Evolutionary conservation across 352 stramenopile genomes (phyloP).

Genomic region (Paralagenidium karlingii): DNA sequence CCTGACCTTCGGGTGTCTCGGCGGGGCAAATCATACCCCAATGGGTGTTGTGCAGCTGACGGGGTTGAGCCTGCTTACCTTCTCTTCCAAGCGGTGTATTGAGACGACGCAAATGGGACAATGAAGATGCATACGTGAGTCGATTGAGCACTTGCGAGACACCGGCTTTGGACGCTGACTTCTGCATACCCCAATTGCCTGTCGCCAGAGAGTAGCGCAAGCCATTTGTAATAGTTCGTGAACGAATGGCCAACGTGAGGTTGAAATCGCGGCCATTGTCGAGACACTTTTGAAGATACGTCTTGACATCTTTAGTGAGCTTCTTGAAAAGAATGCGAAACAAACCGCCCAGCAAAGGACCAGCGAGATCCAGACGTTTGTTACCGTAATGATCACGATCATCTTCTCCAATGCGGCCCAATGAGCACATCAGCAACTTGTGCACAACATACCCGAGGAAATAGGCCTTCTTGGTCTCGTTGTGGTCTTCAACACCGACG

Average conservation of each 20-base stretch:
- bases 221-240: constrained; percentile 96
- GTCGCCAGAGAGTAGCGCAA: constrained; percentile 98
- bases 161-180: constrained; percentile 91
- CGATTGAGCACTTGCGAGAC: constrained; percentile 99
- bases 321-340: constrained; percentile 99
- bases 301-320: constrained; percentile 97
- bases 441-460: constrained; percentile 99
- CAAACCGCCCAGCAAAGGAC: constrained; percentile 93
- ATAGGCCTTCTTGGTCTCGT: constrained; percentile 95
- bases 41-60: constrained; percentile 99
- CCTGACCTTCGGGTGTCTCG: constrained; percentile 94
- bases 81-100: constrained; percentile 98
- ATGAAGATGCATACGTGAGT: constrained; percentile 96
- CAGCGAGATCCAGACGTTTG: constrained; percentile 98
- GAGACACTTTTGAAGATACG: constrained; percentile 85
- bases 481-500: constrained; percentile 97
- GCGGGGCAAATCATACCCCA: constrained; percentile 99
- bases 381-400: constrained; percentile 99
- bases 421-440: constrained; percentile 98
- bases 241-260: constrained; percentile 95
- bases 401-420: constrained; percentile 95
- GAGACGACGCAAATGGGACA: constrained; percentile 97
- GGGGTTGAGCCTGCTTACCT: constrained; percentile 98
- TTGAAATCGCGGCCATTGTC: constrained; percentile 94
- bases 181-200: constrained; percentile 97